Evolutionary conservation across 495 filamentous ascomycete genomes (phyloP).

Genomic region (Aspergillus indologenus): DNA sequence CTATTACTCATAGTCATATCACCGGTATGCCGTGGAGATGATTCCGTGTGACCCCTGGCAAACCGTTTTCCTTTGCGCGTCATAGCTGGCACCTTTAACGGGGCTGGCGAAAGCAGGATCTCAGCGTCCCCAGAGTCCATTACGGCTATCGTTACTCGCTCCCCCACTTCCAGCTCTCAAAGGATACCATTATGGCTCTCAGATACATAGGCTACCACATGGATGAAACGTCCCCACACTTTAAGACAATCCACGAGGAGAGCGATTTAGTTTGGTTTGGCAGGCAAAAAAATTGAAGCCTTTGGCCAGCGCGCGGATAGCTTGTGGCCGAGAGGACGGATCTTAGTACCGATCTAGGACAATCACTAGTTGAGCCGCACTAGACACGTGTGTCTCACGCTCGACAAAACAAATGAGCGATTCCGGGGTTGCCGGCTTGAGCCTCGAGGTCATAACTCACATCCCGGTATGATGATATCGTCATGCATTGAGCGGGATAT

Average conservation of each 20-base stretch:
- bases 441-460: neutral
- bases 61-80: neutral
- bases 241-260: neutral
- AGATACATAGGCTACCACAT: neutral
- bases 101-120: neutral
- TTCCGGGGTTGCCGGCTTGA: neutral
- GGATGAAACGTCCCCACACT: neutral
- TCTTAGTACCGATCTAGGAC: neutral
- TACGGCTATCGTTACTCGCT: neutral
- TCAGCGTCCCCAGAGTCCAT: neutral
- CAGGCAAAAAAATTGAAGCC: neutral
- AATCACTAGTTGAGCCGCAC: neutral
- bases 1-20: neutral
- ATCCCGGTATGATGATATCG: neutral
- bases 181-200: neutral
- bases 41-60: neutral
- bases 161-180: neutral
- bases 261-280: neutral
- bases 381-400: neutral
- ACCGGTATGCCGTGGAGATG: neutral
- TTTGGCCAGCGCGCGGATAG: neutral
- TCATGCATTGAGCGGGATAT: neutral
- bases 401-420: too few species aligned
- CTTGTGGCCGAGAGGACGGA: neutral
- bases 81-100: neutral